Evolutionary conservation across 2,329 filamentous ascomycete species (phyloP).

Genomic region (Microascus cirrosus): DNA sequence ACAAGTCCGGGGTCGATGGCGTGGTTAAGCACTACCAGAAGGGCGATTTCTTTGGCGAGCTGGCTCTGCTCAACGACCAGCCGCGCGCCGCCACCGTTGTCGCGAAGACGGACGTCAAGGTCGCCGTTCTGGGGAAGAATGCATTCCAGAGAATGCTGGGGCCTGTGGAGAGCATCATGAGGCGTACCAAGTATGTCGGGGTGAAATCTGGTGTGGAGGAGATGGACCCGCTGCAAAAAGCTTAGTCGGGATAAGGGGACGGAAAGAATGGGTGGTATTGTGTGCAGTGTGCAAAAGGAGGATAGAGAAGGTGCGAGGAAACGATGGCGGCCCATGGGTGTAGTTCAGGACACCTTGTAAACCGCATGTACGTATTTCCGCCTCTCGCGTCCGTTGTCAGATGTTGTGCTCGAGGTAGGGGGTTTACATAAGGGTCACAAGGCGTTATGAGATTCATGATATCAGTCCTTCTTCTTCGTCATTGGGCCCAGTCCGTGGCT

Average conservation of each 20-base stretch:
- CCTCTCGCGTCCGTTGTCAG: background rate
- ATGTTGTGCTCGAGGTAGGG: background rate
- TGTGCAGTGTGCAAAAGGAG: background rate
- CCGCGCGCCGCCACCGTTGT: constrained; percentile 85
- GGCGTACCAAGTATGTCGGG: constrained; percentile 57
- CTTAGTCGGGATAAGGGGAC: constrained; percentile 3
- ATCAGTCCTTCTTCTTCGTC: background rate
- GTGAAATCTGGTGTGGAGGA: constrained; percentile 53
- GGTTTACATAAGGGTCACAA: background rate
- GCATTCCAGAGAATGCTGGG: constrained; percentile 90
- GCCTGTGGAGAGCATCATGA: constrained; percentile 89
- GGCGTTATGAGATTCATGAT: background rate
- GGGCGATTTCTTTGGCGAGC: constrained; percentile 94
- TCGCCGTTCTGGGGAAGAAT: constrained; percentile 83
- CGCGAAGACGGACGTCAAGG: constrained; percentile 78
- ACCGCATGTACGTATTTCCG: background rate
- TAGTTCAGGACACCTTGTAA: background rate
- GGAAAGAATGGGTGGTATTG: background rate
- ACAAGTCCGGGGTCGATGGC: constrained; percentile 60
- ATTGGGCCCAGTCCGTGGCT: background rate
- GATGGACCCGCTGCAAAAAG: constrained; percentile 50
- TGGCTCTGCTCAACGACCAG: constrained; percentile 86
- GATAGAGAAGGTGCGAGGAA: background rate
- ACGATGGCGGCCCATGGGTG: background rate
- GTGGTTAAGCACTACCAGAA: constrained; percentile 75